Percentiles rank a stretch among this genome's conserved stretches.
phyloP scores from a whole-genome alignment of 2,329 filamentous ascomycete genomes.

The Claviceps sp. region DNA sequence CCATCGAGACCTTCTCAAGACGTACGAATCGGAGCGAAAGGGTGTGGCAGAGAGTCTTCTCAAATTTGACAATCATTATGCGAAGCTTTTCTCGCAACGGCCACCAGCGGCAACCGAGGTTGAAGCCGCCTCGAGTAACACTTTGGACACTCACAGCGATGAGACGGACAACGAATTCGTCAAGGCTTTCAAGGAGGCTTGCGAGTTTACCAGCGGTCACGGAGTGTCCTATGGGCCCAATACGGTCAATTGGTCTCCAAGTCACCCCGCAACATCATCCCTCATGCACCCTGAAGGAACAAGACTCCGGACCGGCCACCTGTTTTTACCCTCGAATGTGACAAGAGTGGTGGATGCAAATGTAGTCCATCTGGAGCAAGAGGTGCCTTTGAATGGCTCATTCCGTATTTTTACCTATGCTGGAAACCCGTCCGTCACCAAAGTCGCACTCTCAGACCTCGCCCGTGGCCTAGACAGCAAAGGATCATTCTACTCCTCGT shows the following conservation, averaged over 20 bases:
- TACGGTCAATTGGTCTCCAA: constrained; percentile 66
- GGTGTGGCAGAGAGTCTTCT: constrained; percentile 73
- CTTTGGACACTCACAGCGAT: constrained; percentile 14
- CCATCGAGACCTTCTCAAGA: constrained; percentile 58
- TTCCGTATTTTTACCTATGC: constrained; percentile 80
- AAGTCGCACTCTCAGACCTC: constrained; percentile 56
- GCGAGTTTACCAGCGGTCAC: constrained; percentile 87
- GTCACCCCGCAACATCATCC: constrained; percentile 56
- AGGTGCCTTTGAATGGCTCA: constrained; percentile 75
- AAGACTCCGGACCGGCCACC: constrained; percentile 58
- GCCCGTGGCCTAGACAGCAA: constrained; percentile 49
- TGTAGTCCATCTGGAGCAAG: constrained; percentile 79
- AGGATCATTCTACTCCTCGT: constrained; percentile 58
- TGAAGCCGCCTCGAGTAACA: constrained; percentile 42
- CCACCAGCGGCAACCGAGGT: constrained; percentile 62
- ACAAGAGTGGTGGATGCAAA: constrained; percentile 83
- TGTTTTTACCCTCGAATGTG: constrained; percentile 67
- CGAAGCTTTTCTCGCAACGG: constrained; percentile 74
- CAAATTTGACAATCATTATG: constrained; percentile 78
- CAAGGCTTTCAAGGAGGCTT: constrained; percentile 78
- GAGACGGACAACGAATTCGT: constrained; percentile 59
- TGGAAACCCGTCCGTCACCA: constrained; percentile 48
- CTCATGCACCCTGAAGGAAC: constrained; percentile 54
- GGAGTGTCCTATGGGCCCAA: constrained; percentile 79
- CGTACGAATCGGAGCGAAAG: constrained; percentile 79